Evolutionary conservation across 2,329 filamentous ascomycete genomes (phyloP).

Genomic region (Sporothrix pseudoabietina): DNA sequence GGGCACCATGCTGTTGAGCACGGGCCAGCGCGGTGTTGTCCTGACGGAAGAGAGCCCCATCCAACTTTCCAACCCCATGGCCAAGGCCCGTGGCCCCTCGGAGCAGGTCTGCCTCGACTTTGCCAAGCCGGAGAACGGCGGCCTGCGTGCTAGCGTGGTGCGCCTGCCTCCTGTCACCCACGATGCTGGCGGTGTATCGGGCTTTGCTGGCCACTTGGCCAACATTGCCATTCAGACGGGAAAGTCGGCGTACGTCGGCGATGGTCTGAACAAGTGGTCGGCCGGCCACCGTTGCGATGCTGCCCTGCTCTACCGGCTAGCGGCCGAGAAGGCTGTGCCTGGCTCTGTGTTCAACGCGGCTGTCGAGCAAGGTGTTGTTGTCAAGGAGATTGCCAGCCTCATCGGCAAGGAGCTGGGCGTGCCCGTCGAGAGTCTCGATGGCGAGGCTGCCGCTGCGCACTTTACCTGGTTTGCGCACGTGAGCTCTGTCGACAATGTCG

Average conservation of each 20-base stretch:
- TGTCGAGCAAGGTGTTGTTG: constrained; percentile 42
- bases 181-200: constrained; percentile 40
- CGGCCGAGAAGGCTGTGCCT: constrained; percentile 43
- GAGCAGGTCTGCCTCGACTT: constrained; percentile 38
- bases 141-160: constrained; percentile 42
- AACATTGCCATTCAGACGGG: constrained; percentile 39
- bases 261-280: constrained; percentile 44
- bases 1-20: constrained; percentile 40
- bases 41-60: constrained; percentile 36
- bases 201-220: constrained; percentile 40
- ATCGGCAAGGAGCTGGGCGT: constrained; percentile 44
- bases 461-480: constrained; percentile 36
- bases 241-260: constrained; percentile 42
- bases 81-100: constrained; percentile 33
- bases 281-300: constrained; percentile 46
- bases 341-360: constrained; percentile 45
- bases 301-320: constrained; percentile 43
- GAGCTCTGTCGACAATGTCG: constrained; percentile 38
- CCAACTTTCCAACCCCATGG: constrained; percentile 24
- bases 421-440: constrained; percentile 38
- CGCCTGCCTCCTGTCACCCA: constrained; percentile 47
- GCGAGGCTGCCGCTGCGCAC: constrained; percentile 38
- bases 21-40: constrained; percentile 40
- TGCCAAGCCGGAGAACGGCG: constrained; percentile 35
- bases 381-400: constrained; percentile 43